Percentiles rank a stretch among this genome's conserved stretches.
These are phyloP conservation scores for Niebla homalea DNA, from an alignment of 495 filamentous ascomycete genomes.

Conservation along the genomic window DNA sequence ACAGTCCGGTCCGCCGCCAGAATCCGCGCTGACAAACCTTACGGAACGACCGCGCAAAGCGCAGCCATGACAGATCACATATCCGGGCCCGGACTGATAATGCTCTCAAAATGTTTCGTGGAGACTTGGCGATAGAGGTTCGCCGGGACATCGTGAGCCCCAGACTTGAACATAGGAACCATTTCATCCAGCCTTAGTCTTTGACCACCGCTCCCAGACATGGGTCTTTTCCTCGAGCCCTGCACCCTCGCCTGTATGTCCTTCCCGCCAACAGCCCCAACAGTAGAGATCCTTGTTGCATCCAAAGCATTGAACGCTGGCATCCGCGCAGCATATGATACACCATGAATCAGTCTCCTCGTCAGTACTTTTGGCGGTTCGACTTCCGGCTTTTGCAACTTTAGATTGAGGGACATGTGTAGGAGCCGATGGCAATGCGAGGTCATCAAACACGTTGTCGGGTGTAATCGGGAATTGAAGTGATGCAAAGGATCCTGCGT, in stretches of 20 bases:
- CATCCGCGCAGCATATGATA: constrained; percentile 55
- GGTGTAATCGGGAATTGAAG: constrained; percentile 8
- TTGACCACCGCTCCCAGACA: constrained; percentile 7
- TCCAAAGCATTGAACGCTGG: constrained; percentile 44
- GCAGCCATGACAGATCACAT: too few species aligned
- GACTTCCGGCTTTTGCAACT: neutral
- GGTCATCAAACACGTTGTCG: neutral
- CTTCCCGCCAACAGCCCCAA: constrained; percentile 52
- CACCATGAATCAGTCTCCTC: constrained; percentile 48
- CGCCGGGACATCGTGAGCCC: too few species aligned
- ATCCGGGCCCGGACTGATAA: too few species aligned
- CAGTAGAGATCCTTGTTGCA: constrained; percentile 58
- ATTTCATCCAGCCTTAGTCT: neutral
- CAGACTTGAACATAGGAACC: too few species aligned
- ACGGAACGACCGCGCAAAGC: too few species aligned
- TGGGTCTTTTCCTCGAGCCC: constrained; percentile 12
- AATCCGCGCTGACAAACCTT: too few species aligned
- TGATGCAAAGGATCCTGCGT: constrained; percentile 9
- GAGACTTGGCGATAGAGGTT: too few species aligned
- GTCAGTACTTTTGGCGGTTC: constrained; percentile 2
- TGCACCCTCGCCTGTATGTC: constrained; percentile 41
- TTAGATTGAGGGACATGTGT: constrained; percentile 5
- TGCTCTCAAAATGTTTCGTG: too few species aligned
- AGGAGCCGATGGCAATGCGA: constrained; percentile 8
- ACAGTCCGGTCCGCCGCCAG: too few species aligned